Evolutionary conservation across 208 protist genomes (phyloP).

Genomic region (Leishmania braziliensis): DNA sequence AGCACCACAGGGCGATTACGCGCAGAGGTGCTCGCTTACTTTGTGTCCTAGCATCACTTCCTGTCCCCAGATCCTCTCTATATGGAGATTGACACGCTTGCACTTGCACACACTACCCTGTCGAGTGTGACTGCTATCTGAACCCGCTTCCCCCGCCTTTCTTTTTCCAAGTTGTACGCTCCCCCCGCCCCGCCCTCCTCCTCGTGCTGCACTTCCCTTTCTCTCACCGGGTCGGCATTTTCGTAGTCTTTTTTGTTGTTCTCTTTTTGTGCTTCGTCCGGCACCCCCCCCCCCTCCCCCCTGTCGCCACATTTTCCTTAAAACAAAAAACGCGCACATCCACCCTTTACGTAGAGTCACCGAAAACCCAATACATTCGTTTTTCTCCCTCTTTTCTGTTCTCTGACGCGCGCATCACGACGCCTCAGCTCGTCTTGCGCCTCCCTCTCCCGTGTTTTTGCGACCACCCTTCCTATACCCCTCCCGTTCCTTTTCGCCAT

Average conservation of each 20-base stretch:
- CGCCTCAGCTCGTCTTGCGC: not conserved
- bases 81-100: not conserved
- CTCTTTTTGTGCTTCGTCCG: not conserved
- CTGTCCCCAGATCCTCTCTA: not conserved
- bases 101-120: not conserved
- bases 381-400: not conserved
- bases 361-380: not conserved
- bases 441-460: not conserved
- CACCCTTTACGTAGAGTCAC: not conserved
- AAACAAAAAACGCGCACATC: not conserved
- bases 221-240: not conserved
- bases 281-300: no score
- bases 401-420: not conserved
- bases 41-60: not conserved
- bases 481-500: not conserved
- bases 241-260: not conserved
- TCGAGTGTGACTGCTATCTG: not conserved
- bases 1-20: not conserved
- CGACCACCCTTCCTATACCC: not conserved
- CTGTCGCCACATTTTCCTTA: not conserved
- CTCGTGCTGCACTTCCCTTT: not conserved
- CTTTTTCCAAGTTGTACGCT: not conserved
- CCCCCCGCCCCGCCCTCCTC: not conserved
- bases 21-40: not conserved
- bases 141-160: not conserved